Base-by-base conservation (phyloP, 805 yeast species). In the Zygotorulaspora chibaensis region DNA sequence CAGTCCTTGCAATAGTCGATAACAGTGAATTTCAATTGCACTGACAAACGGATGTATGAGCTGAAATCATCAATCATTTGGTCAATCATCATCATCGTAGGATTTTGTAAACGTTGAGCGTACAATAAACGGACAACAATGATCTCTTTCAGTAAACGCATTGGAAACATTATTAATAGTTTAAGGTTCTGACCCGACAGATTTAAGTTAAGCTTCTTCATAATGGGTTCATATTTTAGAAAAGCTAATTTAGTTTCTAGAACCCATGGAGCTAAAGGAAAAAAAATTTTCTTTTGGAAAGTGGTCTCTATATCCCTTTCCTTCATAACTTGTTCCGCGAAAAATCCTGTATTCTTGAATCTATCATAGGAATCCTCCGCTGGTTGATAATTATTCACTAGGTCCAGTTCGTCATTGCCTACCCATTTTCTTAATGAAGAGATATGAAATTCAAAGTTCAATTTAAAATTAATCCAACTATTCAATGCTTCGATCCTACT, bases 21-120 rank as follows among this genome's bases (percentile, higher is more conserved):
- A 38, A 84, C 76, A 0, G 87, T 80, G 46, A 77, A 79, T 60
- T 88, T 83, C 41, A 89, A 78, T 52, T 80, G 84, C 13, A 87
- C 73, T 0, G 96, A 90, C 28, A 89, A 70, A 39, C 78, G 75
- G 46, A 91, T 77, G 61, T 87, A 88, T 2, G 82, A 75, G 54
- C 82, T 82, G 61, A 91, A 84, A 62, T 88, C 96, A 38, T 80
- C 89, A 50, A 91, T 77, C 76, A 88, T 84, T 66, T 91, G 96
- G 65, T 93, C 99, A 55, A 93, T 87, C 83, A 88, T 87, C 89
- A 88, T 85, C 81, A 90, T 79, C 0, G 97, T 89, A 1, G 96
- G 96, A 56, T 84, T 85, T 42, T 76, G 79, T 39, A 91, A 67
- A 58, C 84, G 84, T 62, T 77, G 74, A 2, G 97, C 96, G 61